A percentile compares a stretch with the other conserved stretches of the same genome.
These are phyloP conservation scores for Skeletonema costatum DNA, from an alignment of 108 stramenopile species.

Conservation along the genomic window DNA sequence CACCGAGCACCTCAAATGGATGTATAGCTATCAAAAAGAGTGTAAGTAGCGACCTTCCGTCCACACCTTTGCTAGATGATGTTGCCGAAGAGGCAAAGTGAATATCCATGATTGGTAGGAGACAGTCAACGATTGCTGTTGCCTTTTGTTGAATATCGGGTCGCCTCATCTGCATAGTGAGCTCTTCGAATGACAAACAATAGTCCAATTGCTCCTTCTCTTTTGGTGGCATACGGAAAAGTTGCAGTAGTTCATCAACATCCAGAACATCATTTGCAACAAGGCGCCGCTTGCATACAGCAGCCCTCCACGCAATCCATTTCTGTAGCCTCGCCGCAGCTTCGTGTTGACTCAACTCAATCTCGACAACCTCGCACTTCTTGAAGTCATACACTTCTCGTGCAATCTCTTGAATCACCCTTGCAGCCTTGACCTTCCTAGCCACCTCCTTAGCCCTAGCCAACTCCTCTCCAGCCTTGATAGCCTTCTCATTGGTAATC, in stretches of 20 bases:
- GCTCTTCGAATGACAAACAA: constrained; percentile 14
- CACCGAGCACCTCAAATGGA: constrained; percentile 38
- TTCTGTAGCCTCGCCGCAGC: constrained; percentile 25
- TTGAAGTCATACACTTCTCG: constrained; percentile 15
- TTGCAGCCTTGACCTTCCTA: constrained; percentile 24
- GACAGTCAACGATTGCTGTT: constrained; percentile 14
- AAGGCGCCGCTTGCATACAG: constrained; percentile 11
- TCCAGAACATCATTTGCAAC: background rate
- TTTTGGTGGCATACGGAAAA: constrained; percentile 1
- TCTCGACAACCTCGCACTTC: background rate
- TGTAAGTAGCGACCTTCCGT: constrained; percentile 30
- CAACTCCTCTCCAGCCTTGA: constrained; percentile 31
- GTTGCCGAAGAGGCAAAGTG: background rate
- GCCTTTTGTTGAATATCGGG: constrained; percentile 22
- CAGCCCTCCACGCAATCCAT: constrained; percentile 22
- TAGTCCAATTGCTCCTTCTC: background rate
- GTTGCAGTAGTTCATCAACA: constrained; percentile 3
- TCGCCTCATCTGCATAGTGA: constrained; percentile 29
- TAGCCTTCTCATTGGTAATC: constrained; percentile 14
- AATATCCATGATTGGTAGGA: constrained; percentile 13
- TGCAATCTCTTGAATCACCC: constrained; percentile 18
- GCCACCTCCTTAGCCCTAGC: constrained; percentile 30
- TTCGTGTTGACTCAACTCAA: constrained; percentile 24
- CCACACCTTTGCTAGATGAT: background rate
- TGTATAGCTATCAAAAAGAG: constrained; percentile 31